These are phyloP conservation scores for Cutaneotrichosporon spelunceum DNA, from an alignment of 1,284 basidiomycete species.

Conservation along the genomic window DNA sequence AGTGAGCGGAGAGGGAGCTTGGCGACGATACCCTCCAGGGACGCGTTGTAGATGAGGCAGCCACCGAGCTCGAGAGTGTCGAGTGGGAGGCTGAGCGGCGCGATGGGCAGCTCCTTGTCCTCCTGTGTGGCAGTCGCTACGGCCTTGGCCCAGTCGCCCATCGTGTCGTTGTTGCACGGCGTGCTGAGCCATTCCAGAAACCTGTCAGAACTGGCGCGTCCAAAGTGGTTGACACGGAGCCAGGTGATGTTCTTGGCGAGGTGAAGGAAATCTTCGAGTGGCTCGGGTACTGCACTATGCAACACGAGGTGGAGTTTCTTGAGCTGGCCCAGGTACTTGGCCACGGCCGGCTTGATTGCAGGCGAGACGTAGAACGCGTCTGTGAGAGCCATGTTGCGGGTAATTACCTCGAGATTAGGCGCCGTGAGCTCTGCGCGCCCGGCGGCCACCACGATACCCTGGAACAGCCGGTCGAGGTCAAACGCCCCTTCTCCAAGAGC, in stretches of 20 bases:
- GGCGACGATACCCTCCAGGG: neutral
- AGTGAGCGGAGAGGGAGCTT: conserved; percentile 5
- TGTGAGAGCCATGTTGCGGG: neutral
- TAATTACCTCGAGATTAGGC: conserved; percentile 13
- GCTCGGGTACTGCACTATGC: neutral
- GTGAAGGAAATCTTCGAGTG: conserved; percentile 6
- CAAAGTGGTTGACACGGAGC: conserved; percentile 17
- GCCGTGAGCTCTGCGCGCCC: neutral
- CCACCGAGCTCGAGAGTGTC: neutral
- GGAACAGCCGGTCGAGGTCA: conserved; percentile 4
- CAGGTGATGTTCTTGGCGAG: conserved; percentile 12
- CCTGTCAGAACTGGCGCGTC: no score
- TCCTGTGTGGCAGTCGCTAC: neutral
- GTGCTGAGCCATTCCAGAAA: conserved; percentile 6
- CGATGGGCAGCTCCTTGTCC: neutral
- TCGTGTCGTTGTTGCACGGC: neutral
- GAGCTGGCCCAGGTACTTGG: conserved; percentile 4
- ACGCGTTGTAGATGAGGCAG: neutral
- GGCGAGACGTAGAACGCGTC: conserved; percentile 5
- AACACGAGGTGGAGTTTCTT: conserved; percentile 16
- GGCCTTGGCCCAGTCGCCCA: neutral
- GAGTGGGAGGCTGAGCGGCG: conserved; percentile 6
- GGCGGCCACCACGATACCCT: conserved; percentile 4
- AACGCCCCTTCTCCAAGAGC: no score
- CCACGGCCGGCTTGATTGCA: neutral